Evolutionary conservation across 352 stramenopile species (phyloP).

Genomic region (Phytopythium kandeliae): DNA sequence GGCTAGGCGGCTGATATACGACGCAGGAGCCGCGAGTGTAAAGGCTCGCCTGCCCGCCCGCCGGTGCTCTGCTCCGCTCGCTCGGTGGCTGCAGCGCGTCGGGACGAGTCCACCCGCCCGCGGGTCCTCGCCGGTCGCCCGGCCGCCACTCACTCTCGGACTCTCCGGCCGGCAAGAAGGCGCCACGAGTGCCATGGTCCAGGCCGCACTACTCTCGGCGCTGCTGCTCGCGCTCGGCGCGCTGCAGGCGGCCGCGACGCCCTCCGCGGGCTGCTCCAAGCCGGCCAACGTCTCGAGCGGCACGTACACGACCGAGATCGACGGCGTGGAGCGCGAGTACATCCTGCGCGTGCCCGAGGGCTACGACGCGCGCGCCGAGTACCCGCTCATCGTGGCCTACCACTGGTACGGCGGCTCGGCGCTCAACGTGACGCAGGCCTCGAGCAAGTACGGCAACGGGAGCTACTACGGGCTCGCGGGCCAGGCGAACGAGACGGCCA

Average conservation of each 20-base stretch:
- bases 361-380: constrained; percentile 17
- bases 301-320: constrained; percentile 15
- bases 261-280: constrained; percentile 10
- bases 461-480: constrained; percentile 26
- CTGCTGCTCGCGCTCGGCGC: constrained; percentile 1
- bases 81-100: no score
- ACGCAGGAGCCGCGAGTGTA: no score
- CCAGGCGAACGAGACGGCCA: constrained; percentile 13
- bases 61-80: no score
- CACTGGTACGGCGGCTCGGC: constrained; percentile 24
- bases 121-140: no score
- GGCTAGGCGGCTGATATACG: no score
- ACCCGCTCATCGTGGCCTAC: constrained; percentile 23
- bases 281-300: constrained; percentile 13
- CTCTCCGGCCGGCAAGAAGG: no score
- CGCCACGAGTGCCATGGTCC: background rate
- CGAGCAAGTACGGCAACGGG: constrained; percentile 22
- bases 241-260: constrained; percentile 7
- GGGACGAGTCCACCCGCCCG: no score
- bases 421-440: constrained; percentile 16
- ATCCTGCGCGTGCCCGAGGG: constrained; percentile 20
- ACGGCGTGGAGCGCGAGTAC: constrained; percentile 22
- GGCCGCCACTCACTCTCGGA: no score
- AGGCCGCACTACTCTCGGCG: background rate
- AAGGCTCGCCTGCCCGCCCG: no score